Conservation (phyloP, 352 stramenopile genomes). For the Globisporangium iwayamae region DNA sequence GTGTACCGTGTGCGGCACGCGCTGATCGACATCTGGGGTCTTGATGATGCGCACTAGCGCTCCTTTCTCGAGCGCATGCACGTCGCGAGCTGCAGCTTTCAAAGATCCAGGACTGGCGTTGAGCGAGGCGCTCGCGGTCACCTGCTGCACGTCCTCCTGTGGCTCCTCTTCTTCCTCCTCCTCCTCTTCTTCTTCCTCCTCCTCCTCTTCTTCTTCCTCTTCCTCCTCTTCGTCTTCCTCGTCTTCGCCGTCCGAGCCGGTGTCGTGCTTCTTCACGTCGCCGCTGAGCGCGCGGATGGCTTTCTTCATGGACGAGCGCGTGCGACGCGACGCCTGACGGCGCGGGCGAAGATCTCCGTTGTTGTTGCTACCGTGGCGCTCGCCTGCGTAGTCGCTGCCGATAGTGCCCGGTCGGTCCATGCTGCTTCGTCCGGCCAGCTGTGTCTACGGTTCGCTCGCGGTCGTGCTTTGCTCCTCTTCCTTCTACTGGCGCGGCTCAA, state of each 20-base stretch:
- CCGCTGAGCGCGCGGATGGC: conserved; percentile 15
- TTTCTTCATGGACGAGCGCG: conserved; percentile 37
- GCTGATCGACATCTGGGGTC: conserved; percentile 79
- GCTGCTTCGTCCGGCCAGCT: background rate
- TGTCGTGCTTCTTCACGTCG: conserved; percentile 9
- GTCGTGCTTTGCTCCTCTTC: background rate
- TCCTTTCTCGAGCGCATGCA: conserved; percentile 52
- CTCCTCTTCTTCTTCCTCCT: conserved; percentile 33
- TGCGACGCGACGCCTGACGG: conserved; percentile 36
- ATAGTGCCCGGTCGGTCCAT: conserved; percentile 7
- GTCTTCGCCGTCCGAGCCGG: conserved; percentile 29
- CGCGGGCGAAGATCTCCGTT: conserved; percentile 23
- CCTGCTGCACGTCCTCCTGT: conserved; percentile 20
- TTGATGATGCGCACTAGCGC: conserved; percentile 66
- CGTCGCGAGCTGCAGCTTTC: conserved; percentile 23
- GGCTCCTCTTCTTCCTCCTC: conserved; percentile 44
- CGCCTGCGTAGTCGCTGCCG: conserved; percentile 1
- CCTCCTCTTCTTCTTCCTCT: conserved; percentile 48
- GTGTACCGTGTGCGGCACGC: conserved; percentile 71
- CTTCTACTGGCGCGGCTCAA: conserved; percentile 3
- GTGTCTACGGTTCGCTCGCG: background rate
- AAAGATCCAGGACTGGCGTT: background rate
- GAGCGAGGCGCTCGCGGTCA: background rate
- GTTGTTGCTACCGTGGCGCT: background rate
- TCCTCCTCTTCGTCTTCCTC: conserved; percentile 54